Conservation (phyloP, 2,329 filamentous ascomycete genomes). For the Penicillium concentricum region DNA sequence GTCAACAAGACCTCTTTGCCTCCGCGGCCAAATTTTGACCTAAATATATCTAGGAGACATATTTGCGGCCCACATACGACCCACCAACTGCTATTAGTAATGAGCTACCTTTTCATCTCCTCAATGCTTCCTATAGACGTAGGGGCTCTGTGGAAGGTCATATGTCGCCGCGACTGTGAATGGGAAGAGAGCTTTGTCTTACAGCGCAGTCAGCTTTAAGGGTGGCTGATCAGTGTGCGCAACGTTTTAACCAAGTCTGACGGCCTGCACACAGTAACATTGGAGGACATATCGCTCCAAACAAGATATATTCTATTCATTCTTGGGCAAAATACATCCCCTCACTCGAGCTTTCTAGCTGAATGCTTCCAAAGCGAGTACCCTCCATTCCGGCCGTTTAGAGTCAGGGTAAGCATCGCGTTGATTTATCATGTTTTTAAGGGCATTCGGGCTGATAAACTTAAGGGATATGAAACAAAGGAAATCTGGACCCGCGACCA, state of each 20-base stretch:
- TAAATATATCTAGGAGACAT: background rate
- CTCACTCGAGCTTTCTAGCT: background rate
- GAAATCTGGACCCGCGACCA: background rate
- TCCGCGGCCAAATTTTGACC: background rate
- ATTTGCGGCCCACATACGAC: background rate
- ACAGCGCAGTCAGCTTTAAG: background rate
- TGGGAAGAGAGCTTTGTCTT: background rate
- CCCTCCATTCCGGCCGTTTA: background rate
- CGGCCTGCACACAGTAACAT: background rate
- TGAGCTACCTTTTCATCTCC: background rate
- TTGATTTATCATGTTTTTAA: background rate
- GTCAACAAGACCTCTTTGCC: background rate
- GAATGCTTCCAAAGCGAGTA: background rate
- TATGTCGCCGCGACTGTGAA: background rate
- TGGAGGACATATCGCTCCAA: background rate
- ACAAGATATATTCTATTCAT: background rate
- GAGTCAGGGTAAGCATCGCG: background rate
- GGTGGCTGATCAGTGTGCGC: background rate
- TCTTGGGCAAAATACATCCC: background rate
- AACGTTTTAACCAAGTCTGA: background rate
- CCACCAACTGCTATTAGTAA: background rate
- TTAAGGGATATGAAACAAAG: background rate
- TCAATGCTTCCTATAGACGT: background rate
- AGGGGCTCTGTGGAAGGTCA: background rate
- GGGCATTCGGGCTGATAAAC: background rate